Evolutionary conservation across 164 flowering plant species (phyloP), one percentile per base, ranked within the genome.

Genomic region (Vitis rupestris): DNA sequence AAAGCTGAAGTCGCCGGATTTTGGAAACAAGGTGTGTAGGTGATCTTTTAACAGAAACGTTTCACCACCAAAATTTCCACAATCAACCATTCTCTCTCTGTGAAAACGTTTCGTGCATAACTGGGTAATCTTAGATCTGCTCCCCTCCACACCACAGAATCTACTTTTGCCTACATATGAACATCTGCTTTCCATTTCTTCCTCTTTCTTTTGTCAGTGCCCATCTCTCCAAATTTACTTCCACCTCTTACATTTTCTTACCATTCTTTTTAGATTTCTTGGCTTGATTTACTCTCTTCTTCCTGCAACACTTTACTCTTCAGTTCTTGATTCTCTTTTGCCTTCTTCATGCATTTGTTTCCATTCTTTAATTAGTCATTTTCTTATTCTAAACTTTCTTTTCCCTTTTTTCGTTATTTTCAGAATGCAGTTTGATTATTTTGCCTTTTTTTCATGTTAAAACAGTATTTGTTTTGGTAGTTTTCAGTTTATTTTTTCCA

Each of bases 1-100:
- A 70, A 73, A 72, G 73, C 76, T 77, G 74, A 77, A 66, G 31
- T 68, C 51, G 58, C 75, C 79, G 73, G 70, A 72, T 59, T 63
- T 55, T 37, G 54, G 29, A 58, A 53, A 63, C 37, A 63, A 76
- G 79, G 79, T 71, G 66, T 69, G 79, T 72, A 10, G 8, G n/a
- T 10, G 10, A 13, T 37, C 51, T 6, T 12, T 59, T 55, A 6
- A 60, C 47, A 23, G 8, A 54, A 51, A 51, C 6, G 3, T 68
- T 59, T 29, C 17, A 47, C 14, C 58, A 14, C 58, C 50, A 57
- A 31, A 59, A 13, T 53, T n/a, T 53, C 14, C 56, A 23, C 27
- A 51, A 10, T 10, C 14, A 51, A 51, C 14, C 54, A 53, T n/a
- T 53, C 56, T n/a, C 56, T 53, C n/a, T 12, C n/a, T 37, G 44